Conservation (phyloP, 129 eudicot species). For the Flaveria trinervia region DNA sequence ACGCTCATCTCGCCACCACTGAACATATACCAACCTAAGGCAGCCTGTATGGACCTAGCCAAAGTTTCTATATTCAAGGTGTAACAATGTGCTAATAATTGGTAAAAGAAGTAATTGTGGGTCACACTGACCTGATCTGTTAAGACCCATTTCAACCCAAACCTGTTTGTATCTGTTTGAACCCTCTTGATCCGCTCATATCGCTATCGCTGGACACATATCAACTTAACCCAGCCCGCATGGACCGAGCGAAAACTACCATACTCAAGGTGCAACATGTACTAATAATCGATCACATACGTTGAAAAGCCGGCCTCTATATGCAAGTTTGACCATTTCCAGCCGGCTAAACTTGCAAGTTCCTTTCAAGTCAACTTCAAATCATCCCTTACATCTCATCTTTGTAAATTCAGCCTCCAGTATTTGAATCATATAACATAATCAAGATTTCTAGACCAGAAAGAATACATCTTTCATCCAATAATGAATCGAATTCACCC, state of each 20-base stretch:
- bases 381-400: background rate
- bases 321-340: background rate
- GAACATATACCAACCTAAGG: too few species aligned
- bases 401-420: background rate
- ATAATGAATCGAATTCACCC: background rate
- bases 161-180: too few species aligned
- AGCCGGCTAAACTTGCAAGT: conserved; percentile 23
- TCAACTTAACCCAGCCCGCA: background rate
- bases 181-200: too few species aligned
- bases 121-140: too few species aligned
- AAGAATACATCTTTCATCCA: background rate
- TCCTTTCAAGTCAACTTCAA: background rate
- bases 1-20: too few species aligned
- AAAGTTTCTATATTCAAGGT: too few species aligned
- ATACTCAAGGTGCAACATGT: background rate
- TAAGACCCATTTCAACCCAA: too few species aligned
- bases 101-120: too few species aligned
- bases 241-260: background rate
- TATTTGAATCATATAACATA: background rate
- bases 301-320: conserved; percentile 24
- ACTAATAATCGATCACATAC: conserved; percentile 11
- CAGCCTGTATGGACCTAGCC: too few species aligned
- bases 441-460: background rate
- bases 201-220: too few species aligned
- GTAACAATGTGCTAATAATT: too few species aligned